Evolutionary conservation across 2,329 filamentous ascomycete species (phyloP), one percentile per base, ranked within the genome.

Genomic region (Cercospora zeae-maydis): DNA sequence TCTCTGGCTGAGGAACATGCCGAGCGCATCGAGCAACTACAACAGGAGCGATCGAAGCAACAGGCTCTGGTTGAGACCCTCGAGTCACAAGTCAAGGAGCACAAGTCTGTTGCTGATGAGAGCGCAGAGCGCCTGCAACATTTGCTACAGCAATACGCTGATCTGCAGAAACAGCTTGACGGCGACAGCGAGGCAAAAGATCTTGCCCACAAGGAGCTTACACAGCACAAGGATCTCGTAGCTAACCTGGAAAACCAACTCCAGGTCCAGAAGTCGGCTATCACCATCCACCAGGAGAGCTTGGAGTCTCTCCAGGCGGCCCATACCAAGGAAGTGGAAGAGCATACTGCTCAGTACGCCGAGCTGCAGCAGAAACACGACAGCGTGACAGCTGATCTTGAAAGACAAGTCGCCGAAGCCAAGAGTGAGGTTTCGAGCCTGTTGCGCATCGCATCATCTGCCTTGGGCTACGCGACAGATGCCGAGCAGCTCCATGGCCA

Each of bases 81-180:
- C 45, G 89, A 90, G 66, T 82, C 78, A 63, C 88, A 96, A 73
- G 88, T 97, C 58, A 87, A 93, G 57, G 87, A 92, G 73, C 92
- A 96, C 78, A 93, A 90, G 78, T 79, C 83, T 3, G 85, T 90
- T 37, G 88, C 96, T 70, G 83, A 84, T 66, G 83, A 80, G 67
- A 91, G 93, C 70, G 81, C 86, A 11, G 74, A 83, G 39, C 90
- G 88, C 70, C 87, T 96, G 31, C 82, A 86, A 2, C 85, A 90
- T 67, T 82, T 96, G 13, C 92, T 96, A 75, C 79, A 87, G 66
- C 85, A 88, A 3, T 89, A 96, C 73, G 76, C 83, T 33, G 82
- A 83, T 27, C 84, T 89, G 56, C 85, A 86, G 70, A 78, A 83
- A 52, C 84, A 93, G 70, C 82, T 96, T 10, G 85, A 91, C 39